Base-by-base conservation (phyloP, 305 asterid species). In the Solanum aculeatissimum region DNA sequence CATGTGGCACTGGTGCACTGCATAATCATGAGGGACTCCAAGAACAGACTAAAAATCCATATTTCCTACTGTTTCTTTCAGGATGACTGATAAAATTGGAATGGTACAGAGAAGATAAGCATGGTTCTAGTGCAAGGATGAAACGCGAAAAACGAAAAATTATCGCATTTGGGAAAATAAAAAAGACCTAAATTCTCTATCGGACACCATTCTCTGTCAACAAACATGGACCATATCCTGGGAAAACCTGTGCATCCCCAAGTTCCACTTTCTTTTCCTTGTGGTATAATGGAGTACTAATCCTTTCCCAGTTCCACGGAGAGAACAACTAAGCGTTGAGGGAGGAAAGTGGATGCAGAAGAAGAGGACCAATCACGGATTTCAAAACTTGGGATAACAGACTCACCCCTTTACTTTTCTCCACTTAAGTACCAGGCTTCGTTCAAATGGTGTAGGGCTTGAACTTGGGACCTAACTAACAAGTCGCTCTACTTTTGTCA, bases 51-150 rank as follows among this genome's bases (percentile, higher is more conserved):
- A 40, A 42, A 42, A 23, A n/a, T 21, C 35, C 54, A 42, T 42
- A 42, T 71, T 71, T 21, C 49, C 80, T 42, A 71, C 51, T n/a
- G 29, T 38, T 21, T 29, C 78, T 4, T 19, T 19, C 29, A 62
- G 69, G 38, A 25, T 62, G 68, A 25, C 15, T 12, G 90, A 86
- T 88, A 86, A 88, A 89, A 85, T 86, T 89, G 89, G 88, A 89
- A 88, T 74, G 82, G 83, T 86, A 85, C 85, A 87, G 85, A 87
- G 87, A 87, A 87, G 92, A 89, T 89, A 84, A 87, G 87, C 89
- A 89, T 85, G 89, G 78, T 14, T 58, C 32, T 60, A 60, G 16
- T 21, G 66, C 9, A 14, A 40, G 78, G 54, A 70, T 70, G 51
- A 70, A 21, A 70, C 53, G 9, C 78, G 12, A 43, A 70, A 70